Evolutionary conservation across 768 basidiomycete genomes (phyloP).

Genomic region (Tubosaeta sp.): DNA sequence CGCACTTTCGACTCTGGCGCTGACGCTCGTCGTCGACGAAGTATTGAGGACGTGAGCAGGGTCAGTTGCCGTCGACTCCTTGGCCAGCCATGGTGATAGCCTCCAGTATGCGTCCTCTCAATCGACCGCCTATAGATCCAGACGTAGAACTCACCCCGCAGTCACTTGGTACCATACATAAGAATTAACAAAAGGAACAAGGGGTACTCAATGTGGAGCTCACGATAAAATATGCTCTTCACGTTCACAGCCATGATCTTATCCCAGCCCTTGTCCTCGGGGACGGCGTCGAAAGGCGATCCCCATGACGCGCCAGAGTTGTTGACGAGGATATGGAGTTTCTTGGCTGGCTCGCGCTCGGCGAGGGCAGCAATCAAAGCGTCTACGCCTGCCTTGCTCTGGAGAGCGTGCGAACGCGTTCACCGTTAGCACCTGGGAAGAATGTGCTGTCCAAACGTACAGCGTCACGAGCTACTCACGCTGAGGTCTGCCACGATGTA

Average conservation of each 20-base stretch:
- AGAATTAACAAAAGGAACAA: not conserved
- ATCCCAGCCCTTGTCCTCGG: constrained; percentile 85
- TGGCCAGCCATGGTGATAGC: constrained; percentile 51
- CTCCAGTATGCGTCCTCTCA: constrained; percentile 6
- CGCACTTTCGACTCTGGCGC: constrained; percentile 43
- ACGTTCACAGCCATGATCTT: constrained; percentile 80
- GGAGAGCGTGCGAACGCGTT: not conserved
- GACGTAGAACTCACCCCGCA: constrained; percentile 30
- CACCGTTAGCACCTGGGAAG: not conserved
- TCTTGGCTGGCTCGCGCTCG: constrained; percentile 51
- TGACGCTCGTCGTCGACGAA: constrained; percentile 63
- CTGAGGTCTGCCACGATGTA: constrained; percentile 73
- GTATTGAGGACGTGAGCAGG: constrained; percentile 81
- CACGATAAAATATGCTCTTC: constrained; percentile 80
- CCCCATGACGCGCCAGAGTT: constrained; percentile 84
- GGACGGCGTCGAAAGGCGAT: constrained; percentile 61
- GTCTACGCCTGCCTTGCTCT: constrained; percentile 80
- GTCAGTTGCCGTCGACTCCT: constrained; percentile 56
- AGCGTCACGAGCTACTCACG: constrained; percentile 41
- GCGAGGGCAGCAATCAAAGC: constrained; percentile 64
- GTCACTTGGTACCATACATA: constrained; percentile 35
- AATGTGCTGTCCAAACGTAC: not conserved
- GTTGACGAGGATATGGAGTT: constrained; percentile 79
- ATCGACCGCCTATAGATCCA: not conserved
- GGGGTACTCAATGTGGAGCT: constrained; percentile 16